These are phyloP conservation scores for Sphaceloma murrayae DNA, from an alignment of 2,329 filamentous ascomycete species.

Conservation along the genomic window DNA sequence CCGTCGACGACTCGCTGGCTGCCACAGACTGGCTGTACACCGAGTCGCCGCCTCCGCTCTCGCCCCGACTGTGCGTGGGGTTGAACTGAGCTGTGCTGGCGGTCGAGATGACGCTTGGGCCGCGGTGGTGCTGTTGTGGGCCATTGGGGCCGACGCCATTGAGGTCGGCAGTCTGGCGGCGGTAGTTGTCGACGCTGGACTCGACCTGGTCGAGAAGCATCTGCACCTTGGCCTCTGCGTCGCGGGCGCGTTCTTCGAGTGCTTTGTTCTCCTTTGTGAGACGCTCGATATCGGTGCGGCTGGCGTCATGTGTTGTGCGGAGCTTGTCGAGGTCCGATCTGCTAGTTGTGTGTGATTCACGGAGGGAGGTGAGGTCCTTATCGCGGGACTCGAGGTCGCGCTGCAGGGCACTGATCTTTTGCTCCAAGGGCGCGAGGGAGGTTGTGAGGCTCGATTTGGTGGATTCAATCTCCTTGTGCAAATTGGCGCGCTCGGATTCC, in stretches of 20 bases:
- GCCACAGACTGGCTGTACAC: slow-evolving; percentile 41
- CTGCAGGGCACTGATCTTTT: slow-evolving; percentile 57
- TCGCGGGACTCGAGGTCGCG: slow-evolving; percentile 58
- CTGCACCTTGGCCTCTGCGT: slow-evolving; percentile 88
- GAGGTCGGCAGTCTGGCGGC: slow-evolving; percentile 52
- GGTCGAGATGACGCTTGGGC: slow-evolving; percentile 35
- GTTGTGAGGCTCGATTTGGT: slow-evolving; percentile 60
- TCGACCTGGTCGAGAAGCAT: slow-evolving; percentile 91
- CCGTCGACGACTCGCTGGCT: slow-evolving; percentile 17
- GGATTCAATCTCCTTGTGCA: slow-evolving; percentile 59
- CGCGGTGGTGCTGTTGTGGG: slow-evolving; percentile 44
- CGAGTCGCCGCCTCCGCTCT: slow-evolving; percentile 54
- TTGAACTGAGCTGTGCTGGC: slow-evolving; percentile 31
- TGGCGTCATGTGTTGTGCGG: slow-evolving; percentile 31
- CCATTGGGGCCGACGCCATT: slow-evolving; percentile 22
- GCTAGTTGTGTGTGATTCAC: slow-evolving; percentile 37
- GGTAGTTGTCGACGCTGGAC: slow-evolving; percentile 86
- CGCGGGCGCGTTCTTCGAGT: slow-evolving; percentile 73
- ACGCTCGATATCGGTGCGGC: slow-evolving; percentile 63
- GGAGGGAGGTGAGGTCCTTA: slow-evolving; percentile 59
- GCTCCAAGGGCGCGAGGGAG: slow-evolving; percentile 60
- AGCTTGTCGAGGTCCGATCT: slow-evolving; percentile 45
- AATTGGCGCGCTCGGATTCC: slow-evolving; percentile 60
- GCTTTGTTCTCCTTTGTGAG: slow-evolving; percentile 72
- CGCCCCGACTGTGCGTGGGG: slow-evolving; percentile 43